Evolutionary conservation across 83 land plant species (phyloP).

Genomic region (Diphasiastrum complanatum): DNA sequence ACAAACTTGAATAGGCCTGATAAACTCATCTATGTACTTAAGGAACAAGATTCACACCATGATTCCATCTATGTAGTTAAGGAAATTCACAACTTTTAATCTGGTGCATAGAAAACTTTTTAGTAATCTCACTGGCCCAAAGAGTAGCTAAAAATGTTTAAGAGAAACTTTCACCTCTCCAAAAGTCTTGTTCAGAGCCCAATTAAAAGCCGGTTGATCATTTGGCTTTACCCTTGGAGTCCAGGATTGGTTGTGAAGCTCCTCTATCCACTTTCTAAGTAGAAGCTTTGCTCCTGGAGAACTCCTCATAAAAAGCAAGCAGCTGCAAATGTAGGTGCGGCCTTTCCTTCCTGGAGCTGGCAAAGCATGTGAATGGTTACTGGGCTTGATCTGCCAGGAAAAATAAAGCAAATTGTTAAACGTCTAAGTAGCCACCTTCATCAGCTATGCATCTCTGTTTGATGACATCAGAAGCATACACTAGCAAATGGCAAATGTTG

Average conservation of each 20-base stretch:
- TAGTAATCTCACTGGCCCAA: no score
- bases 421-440: background rate
- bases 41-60: no score
- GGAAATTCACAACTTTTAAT: no score
- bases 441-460: no score
- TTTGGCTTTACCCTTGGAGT: conserved; percentile 59
- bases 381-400: conserved; percentile 59
- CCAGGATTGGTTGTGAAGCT: conserved; percentile 76
- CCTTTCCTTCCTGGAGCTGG: conserved; percentile 97
- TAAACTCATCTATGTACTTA: no score
- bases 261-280: conserved; percentile 81
- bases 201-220: conserved; percentile 93
- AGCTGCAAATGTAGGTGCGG: conserved; percentile 86
- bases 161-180: conserved; percentile 44
- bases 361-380: conserved; percentile 60
- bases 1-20: no score
- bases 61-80: no score
- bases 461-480: no score
- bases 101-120: no score
- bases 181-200: conserved; percentile 80
- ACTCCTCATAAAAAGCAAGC: conserved; percentile 82
- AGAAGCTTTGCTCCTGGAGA: conserved; percentile 75
- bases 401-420: background rate
- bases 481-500: no score
- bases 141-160: background rate